Conservation (phyloP, 257 asterid genomes). For the Solanum rostratum region DNA sequence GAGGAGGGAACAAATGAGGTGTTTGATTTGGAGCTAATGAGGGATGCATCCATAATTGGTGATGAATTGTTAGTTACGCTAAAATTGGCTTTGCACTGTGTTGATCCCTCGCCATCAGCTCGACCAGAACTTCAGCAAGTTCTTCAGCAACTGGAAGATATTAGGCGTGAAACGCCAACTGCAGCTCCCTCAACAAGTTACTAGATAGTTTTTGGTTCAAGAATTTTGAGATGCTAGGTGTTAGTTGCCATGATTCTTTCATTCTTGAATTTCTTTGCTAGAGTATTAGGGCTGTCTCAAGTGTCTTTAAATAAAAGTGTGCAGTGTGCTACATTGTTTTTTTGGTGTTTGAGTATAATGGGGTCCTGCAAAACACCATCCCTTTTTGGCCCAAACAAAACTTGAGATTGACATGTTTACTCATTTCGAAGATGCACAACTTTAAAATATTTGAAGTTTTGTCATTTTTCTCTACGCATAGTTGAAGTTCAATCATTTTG, state of each 20-base stretch:
- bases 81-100: constrained; percentile 90
- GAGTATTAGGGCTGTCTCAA: neutral
- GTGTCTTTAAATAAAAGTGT: neutral
- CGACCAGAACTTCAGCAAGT: constrained; percentile 68
- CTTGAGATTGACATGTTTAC: neutral
- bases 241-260: constrained; percentile 44
- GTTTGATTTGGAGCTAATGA: constrained; percentile 82
- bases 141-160: constrained; percentile 76
- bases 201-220: neutral
- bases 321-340: neutral
- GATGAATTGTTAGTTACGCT: constrained; percentile 70
- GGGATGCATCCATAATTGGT: constrained; percentile 72
- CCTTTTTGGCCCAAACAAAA: neutral
- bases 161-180: constrained; percentile 41
- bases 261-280: constrained; percentile 35
- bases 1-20: constrained; percentile 97
- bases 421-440: too few relatives aligned
- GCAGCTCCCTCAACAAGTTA: constrained; percentile 20
- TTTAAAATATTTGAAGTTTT: too few relatives aligned
- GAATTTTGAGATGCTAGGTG: neutral
- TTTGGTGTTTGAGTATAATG: neutral
- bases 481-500: too few relatives aligned
- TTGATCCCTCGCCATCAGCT: constrained; percentile 71
- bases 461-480: neutral
- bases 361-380: neutral